Percentiles rank a stretch among this genome's conserved stretches.
phyloP scores from a whole-genome alignment of 2,329 filamentous ascomycete genomes.

The Ceratocystiopsis sp. region DNA sequence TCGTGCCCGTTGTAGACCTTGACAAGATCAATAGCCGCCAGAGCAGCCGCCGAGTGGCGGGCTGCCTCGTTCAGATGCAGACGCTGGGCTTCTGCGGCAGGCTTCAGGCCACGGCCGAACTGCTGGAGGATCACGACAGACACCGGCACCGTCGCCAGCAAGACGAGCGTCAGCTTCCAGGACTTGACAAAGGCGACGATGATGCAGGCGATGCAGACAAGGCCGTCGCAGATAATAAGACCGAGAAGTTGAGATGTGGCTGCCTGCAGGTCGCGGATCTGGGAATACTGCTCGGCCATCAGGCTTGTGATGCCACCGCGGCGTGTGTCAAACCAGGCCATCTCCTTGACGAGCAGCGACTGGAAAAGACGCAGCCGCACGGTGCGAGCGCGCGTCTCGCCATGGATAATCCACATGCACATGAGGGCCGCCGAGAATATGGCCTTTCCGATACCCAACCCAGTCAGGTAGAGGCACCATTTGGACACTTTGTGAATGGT shows the following conservation, averaged over 20 bases:
- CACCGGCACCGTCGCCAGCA: conserved; percentile 56
- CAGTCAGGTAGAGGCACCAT: conserved; percentile 45
- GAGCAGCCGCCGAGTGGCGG: conserved; percentile 51
- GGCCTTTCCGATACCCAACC: conserved; percentile 49
- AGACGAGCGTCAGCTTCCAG: conserved; percentile 70
- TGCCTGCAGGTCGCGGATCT: conserved; percentile 66
- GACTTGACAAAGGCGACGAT: conserved; percentile 60
- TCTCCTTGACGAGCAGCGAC: conserved; percentile 52
- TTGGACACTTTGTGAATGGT: conserved; percentile 38
- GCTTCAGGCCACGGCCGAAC: conserved; percentile 43
- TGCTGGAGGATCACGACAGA: conserved; percentile 42
- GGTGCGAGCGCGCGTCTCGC: conserved; percentile 59
- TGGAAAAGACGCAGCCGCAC: conserved; percentile 49
- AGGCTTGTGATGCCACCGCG: conserved; percentile 56
- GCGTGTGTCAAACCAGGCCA: conserved; percentile 67
- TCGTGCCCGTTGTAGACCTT: conserved; percentile 69
- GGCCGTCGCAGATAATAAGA: conserved; percentile 43
- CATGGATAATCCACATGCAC: conserved; percentile 56
- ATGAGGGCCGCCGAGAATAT: conserved; percentile 50
- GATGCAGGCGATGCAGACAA: conserved; percentile 50
- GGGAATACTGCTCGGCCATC: conserved; percentile 54
- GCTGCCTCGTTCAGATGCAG: conserved; percentile 50
- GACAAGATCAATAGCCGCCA: conserved; percentile 65
- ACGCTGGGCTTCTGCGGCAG: conserved; percentile 53
- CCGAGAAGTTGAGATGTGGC: conserved; percentile 69